Evolutionary conservation across 805 yeast genomes (phyloP).

Genomic region (Myxozyma sirexii): DNA sequence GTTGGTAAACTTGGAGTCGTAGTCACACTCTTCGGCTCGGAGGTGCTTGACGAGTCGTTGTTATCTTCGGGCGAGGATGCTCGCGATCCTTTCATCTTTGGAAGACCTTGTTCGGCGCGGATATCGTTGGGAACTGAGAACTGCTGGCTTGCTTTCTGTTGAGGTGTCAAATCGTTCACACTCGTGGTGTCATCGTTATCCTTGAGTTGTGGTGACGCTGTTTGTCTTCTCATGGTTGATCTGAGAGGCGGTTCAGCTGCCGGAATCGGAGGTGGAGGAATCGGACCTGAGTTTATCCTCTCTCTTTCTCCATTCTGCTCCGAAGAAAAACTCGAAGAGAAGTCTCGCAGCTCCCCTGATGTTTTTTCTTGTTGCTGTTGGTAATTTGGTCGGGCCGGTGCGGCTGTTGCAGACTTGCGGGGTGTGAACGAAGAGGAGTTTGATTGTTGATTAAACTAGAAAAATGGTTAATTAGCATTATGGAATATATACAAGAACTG

Average conservation of each 20-base stretch:
- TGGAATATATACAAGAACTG: too few species aligned
- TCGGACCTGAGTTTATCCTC: conserved; percentile 1
- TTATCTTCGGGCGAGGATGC: background rate
- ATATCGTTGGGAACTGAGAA: background rate
- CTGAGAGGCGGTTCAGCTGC: background rate
- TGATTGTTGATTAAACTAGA: background rate
- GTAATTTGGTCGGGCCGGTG: background rate
- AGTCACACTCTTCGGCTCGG: background rate
- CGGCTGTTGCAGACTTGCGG: background rate
- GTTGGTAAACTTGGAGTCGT: background rate
- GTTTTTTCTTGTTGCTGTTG: background rate
- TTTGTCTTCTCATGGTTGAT: background rate
- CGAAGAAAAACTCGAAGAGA: too few species aligned
- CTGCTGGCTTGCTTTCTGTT: background rate
- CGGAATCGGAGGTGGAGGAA: conserved; percentile 4
- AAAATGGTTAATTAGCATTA: background rate
- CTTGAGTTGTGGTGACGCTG: background rate
- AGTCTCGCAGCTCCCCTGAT: too few species aligned
- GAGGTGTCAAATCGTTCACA: background rate
- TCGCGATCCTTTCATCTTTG: background rate
- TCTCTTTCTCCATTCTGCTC: background rate
- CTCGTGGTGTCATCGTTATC: background rate
- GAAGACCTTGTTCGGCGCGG: background rate
- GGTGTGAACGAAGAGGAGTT: background rate
- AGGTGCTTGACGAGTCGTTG: background rate